phyloP scores from a whole-genome alignment of 2,329 filamentous ascomycete genomes.

The Ophiostoma montium region DNA sequence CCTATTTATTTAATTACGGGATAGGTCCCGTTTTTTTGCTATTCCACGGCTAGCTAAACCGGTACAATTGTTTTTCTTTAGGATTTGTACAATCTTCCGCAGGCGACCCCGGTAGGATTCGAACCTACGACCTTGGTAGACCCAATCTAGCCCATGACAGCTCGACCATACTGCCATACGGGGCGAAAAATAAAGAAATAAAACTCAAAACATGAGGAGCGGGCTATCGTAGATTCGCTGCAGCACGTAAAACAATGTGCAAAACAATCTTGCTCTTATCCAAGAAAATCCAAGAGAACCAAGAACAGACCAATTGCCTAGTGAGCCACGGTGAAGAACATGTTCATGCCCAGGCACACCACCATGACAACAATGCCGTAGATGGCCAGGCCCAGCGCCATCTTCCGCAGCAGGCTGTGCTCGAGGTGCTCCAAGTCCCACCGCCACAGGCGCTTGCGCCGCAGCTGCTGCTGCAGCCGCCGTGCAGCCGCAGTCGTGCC shows the following conservation, averaged over 20 bases:
- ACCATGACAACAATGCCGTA: constrained; percentile 86
- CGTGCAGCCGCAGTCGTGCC: constrained; percentile 11
- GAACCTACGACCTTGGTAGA: too few relatives aligned
- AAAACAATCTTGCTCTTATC: background rate
- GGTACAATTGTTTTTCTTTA: too few relatives aligned
- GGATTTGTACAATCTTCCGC: too few relatives aligned
- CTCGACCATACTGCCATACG: too few relatives aligned
- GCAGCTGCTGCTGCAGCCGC: constrained; percentile 19
- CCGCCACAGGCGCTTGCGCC: constrained; percentile 33
- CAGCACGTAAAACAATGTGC: background rate
- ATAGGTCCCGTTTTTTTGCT: too few relatives aligned
- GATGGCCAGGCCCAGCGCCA: constrained; percentile 60
- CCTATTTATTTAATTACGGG: too few relatives aligned
- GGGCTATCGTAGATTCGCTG: background rate
- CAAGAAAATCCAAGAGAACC: background rate
- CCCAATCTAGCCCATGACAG: too few relatives aligned
- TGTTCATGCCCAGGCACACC: constrained; percentile 73
- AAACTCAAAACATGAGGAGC: background rate
- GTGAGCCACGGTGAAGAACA: constrained; percentile 58
- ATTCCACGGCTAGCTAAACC: too few relatives aligned
- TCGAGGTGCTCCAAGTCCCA: constrained; percentile 51
- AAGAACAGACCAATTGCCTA: constrained; percentile 21
- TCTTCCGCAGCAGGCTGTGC: constrained; percentile 50
- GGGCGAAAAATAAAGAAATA: background rate
- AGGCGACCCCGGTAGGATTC: too few relatives aligned